Percentiles rank a stretch among this genome's conserved stretches.
phyloP scores from a whole-genome alignment of 1,284 basidiomycete genomes.

The Microbotryomycetes sp. region DNA sequence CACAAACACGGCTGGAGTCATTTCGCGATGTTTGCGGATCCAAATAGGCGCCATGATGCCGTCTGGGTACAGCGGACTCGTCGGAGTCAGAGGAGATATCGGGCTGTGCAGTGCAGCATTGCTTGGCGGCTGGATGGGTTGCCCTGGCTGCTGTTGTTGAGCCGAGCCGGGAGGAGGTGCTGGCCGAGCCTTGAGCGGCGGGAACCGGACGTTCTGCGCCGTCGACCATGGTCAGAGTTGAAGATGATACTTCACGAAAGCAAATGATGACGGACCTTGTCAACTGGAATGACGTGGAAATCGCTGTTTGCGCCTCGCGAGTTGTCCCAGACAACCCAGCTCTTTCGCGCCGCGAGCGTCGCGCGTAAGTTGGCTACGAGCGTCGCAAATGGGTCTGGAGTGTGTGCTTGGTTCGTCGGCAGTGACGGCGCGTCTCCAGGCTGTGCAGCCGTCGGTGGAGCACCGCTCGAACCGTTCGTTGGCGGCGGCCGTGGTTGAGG shows the following conservation, averaged over 20 bases:
- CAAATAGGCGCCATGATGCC: constrained; percentile 94
- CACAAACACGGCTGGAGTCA: constrained; percentile 86
- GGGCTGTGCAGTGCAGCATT: constrained; percentile 59
- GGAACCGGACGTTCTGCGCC: constrained; percentile 69
- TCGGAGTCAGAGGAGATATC: constrained; percentile 76
- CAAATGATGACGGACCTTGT: constrained; percentile 62
- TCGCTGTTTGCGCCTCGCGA: constrained; percentile 47
- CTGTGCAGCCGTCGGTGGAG: constrained; percentile 32
- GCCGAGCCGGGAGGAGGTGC: too few relatives aligned
- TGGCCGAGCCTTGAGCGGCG: constrained; percentile 67
- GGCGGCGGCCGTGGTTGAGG: constrained; percentile 27
- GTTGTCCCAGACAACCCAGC: constrained; percentile 42
- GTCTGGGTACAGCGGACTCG: constrained; percentile 84
- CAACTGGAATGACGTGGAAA: constrained; percentile 74
- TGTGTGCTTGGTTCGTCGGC: not conserved
- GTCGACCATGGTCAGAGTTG: too few relatives aligned
- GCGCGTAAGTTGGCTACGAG: constrained; percentile 53
- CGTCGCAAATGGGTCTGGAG: constrained; percentile 45
- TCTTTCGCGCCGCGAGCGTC: constrained; percentile 51
- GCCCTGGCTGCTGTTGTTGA: too few relatives aligned
- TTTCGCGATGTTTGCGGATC: constrained; percentile 87
- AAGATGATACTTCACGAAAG: too few relatives aligned
- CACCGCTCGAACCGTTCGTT: not conserved
- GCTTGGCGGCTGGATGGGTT: constrained; percentile 3
- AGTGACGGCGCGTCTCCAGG: constrained; percentile 9